These are phyloP conservation scores for Tolypocladium pustulatum DNA, from an alignment of 2,329 filamentous ascomycete genomes.

Conservation along the genomic window DNA sequence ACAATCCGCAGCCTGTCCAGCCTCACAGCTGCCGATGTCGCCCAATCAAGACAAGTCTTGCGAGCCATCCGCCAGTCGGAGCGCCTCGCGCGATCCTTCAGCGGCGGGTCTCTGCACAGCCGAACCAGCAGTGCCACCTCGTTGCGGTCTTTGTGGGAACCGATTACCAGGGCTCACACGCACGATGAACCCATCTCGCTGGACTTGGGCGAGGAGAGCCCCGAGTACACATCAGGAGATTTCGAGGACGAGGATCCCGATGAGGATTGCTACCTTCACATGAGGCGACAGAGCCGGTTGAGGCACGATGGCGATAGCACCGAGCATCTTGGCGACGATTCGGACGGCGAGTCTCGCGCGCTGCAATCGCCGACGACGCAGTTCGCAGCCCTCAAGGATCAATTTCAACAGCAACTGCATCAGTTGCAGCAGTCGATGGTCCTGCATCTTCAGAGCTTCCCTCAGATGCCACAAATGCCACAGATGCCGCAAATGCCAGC, in stretches of 20 bases:
- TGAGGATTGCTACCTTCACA: constrained; percentile 23
- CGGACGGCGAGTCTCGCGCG: constrained; percentile 18
- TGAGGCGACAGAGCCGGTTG: constrained; percentile 21
- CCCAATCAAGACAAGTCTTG: constrained; percentile 53
- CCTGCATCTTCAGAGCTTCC: constrained; percentile 51
- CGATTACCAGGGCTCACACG: constrained; percentile 24
- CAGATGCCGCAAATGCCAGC: constrained; percentile 47
- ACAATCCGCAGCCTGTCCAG: constrained; percentile 59
- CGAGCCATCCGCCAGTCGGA: constrained; percentile 52
- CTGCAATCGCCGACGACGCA: constrained; percentile 46
- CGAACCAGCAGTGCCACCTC: constrained; percentile 58
- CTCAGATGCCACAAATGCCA: constrained; percentile 38
- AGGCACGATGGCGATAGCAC: constrained; percentile 21
- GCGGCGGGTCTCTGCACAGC: constrained; percentile 49
- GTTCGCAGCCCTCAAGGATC: constrained; percentile 62
- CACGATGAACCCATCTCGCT: constrained; percentile 26
- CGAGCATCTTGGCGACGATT: constrained; percentile 26
- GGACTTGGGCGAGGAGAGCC: constrained; percentile 30
- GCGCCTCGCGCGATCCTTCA: constrained; percentile 55
- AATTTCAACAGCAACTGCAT: constrained; percentile 62
- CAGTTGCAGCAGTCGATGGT: constrained; percentile 65
- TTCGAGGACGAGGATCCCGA: constrained; percentile 30
- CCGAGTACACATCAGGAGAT: constrained; percentile 34
- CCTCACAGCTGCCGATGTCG: constrained; percentile 61
- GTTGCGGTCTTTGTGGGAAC: constrained; percentile 56